A percentile compares a stretch with the other conserved stretches of the same genome.
Conservation (phyloP, 1,139 yeast genomes). For the Taphrina betulina region DNA sequence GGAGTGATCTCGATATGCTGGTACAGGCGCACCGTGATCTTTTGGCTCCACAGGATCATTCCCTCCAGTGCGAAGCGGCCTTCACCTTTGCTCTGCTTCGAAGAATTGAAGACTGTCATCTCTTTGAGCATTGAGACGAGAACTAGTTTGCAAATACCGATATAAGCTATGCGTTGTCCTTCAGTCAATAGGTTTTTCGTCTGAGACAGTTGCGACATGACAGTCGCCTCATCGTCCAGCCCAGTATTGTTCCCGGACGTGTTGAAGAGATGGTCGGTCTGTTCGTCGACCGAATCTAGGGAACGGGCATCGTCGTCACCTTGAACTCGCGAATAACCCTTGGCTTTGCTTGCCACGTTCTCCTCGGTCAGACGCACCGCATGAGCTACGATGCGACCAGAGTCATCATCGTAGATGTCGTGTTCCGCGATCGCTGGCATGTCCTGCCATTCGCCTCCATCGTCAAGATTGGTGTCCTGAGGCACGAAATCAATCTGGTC, state of each 20-base stretch:
- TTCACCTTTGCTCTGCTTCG: slow-evolving; percentile 56
- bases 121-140: slow-evolving; percentile 79
- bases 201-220: slow-evolving; percentile 65
- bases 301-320: slow-evolving; percentile 84
- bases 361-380: slow-evolving; percentile 40
- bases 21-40: slow-evolving; percentile 67
- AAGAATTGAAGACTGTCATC: slow-evolving; percentile 60
- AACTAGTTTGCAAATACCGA: slow-evolving; percentile 75
- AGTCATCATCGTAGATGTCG: slow-evolving; percentile 56
- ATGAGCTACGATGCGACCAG: slow-evolving; percentile 52
- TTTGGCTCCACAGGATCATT: slow-evolving; percentile 81
- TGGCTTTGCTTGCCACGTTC: slow-evolving; percentile 42
- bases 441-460: slow-evolving; percentile 54
- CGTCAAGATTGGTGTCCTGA: slow-evolving; percentile 31
- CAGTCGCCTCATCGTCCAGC: slow-evolving; percentile 47
- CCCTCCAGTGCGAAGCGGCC: slow-evolving; percentile 73
- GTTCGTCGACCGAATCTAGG: slow-evolving; percentile 63
- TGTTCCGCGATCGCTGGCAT: slow-evolving; percentile 63
- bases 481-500: neutral
- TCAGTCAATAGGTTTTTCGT: slow-evolving; percentile 82
- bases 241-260: slow-evolving; percentile 45
- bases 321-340: slow-evolving; percentile 86
- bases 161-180: slow-evolving; percentile 85
- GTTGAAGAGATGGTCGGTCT: slow-evolving; percentile 77
- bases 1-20: slow-evolving; percentile 72